Base-by-base conservation (phyloP, 805 yeast species). In the Candida maris region DNA sequence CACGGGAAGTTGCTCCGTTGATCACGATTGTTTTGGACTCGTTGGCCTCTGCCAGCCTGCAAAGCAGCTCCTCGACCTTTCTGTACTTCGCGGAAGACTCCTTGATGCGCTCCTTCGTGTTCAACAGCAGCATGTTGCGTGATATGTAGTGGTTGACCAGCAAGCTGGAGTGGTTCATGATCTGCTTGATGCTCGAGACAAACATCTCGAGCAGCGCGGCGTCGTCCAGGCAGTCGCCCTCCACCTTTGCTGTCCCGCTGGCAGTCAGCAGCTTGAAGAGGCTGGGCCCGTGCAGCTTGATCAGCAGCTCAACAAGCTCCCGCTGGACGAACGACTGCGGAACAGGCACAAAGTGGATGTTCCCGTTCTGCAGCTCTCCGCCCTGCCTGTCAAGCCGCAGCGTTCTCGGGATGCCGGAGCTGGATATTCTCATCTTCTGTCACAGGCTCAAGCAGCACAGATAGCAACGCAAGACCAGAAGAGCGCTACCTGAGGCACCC, bases 71-170 rank as follows among this genome's bases (percentile, higher is more conserved):
- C 48, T 81, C 78, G 42, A 81, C 67, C 30, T 71, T 62, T 41
- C 61, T 62, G 39, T 81, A 76, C 48, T 83, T 83, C 19, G 80
- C 84, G 15, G 85, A 75, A 7, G 79, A 65, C 27, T 59, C 58
- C 27, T 68, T 60, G 32, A 82, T 59, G 31, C 72, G 57, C 36
- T 74, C 78, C 40, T 75, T 81, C 1, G 83, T 67, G 45, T 81
- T 85, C 79, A 78, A 74, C 25, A 81, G 61, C 12, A 85, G 54
- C 44, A 83, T 61, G 38, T 79, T 81, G 46, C 77, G 77, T 6
- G 93, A 88, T 56, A 83, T 78, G 48, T 77, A 85, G 56, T 85
- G 93, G 46, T 82, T 85, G 20, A 84, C 89, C 28, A 85, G 55
- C 26, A 85, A 59, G 27, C 81, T 76, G 2, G 91, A 86, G 57